phyloP scores from a whole-genome alignment of 1,139 yeast genomes.

The Candida sojae region DNA sequence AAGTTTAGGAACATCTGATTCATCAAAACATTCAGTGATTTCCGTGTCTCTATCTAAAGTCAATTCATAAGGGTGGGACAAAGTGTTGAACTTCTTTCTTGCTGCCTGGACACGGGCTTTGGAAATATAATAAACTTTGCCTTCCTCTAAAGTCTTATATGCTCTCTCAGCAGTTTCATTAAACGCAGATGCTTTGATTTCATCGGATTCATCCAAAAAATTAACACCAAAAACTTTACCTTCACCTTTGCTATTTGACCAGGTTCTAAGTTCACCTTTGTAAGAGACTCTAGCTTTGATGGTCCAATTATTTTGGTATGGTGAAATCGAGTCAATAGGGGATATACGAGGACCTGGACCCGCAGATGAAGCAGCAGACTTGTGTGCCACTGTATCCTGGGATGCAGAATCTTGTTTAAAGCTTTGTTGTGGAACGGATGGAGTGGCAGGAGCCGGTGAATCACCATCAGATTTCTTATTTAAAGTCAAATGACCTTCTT shows the following conservation, averaged over 20 bases:
- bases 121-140: slow-evolving; percentile 82
- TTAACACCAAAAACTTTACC: slow-evolving; percentile 90
- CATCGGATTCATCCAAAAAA: slow-evolving; percentile 92
- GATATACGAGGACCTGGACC: slow-evolving; percentile 40
- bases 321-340: slow-evolving; percentile 87
- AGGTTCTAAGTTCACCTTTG: slow-evolving; percentile 85
- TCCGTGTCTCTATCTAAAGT: slow-evolving; percentile 77
- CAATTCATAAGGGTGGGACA: slow-evolving; percentile 87
- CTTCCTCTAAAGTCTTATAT: slow-evolving; percentile 78
- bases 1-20: slow-evolving; percentile 67
- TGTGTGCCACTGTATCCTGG: slow-evolving; percentile 2
- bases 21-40: slow-evolving; percentile 70
- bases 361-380: slow-evolving; percentile 8
- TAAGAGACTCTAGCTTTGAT: slow-evolving; percentile 88
- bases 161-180: slow-evolving; percentile 82
- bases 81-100: slow-evolving; percentile 81
- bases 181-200: slow-evolving; percentile 94
- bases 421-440: slow-evolving; percentile 16
- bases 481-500: slow-evolving; percentile 42
- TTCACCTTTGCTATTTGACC: slow-evolving; percentile 84
- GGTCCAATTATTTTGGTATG: slow-evolving; percentile 89
- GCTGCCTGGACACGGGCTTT: slow-evolving; percentile 82
- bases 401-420: slow-evolving; percentile 4
- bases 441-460: slow-evolving; percentile 16
- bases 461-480: slow-evolving; percentile 16